These are phyloP conservation scores for Beauveria sp. DNA, from an alignment of 2,329 filamentous ascomycete genomes.

Conservation along the genomic window DNA sequence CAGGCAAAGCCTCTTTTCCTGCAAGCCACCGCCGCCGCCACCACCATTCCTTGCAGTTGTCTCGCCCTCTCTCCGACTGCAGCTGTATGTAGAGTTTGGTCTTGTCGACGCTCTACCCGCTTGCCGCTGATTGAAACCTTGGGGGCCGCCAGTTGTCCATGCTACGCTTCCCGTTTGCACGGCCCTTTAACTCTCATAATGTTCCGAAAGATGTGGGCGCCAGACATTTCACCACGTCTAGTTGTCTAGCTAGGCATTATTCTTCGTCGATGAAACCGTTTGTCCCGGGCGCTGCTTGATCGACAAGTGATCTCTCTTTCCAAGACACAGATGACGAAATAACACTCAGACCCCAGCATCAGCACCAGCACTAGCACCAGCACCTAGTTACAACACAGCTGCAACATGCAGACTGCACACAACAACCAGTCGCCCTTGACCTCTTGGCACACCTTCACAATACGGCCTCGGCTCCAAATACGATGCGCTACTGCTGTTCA, in stretches of 20 bases:
- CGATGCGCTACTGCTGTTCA: conserved; percentile 3
- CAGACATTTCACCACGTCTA: no score
- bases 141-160: no score
- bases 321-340: neutral
- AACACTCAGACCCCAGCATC: neutral
- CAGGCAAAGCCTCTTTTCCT: neutral
- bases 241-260: no score
- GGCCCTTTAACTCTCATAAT: no score
- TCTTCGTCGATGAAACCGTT: neutral
- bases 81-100: neutral
- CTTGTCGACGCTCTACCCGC: no score
- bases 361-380: neutral
- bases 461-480: neutral
- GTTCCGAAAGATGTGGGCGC: no score
- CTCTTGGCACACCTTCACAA: neutral
- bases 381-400: neutral
- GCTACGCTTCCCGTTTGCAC: no score
- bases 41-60: neutral
- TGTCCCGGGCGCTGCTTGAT: neutral
- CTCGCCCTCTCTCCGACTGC: neutral
- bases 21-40: conserved; percentile 1
- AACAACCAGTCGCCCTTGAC: neutral
- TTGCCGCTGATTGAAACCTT: no score
- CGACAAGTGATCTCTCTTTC: neutral
- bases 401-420: neutral